Base-by-base conservation (phyloP, 2,329 filamentous ascomycete species). In the Stylonectria norvegica region DNA sequence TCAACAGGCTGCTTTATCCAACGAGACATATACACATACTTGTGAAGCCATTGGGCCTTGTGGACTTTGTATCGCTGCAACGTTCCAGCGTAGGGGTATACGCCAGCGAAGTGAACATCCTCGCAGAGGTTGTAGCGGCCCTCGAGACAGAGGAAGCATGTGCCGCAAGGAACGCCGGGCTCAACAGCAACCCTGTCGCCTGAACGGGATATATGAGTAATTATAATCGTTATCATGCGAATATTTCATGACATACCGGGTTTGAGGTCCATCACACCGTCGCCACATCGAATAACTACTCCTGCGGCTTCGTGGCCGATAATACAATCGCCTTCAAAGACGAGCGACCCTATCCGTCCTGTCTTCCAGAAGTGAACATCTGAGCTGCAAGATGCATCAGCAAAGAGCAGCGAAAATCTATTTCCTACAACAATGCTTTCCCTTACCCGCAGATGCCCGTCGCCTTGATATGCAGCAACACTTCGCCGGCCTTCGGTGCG, bases 321-420 rank as follows among this genome's bases (percentile, higher is more conserved):
- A 37, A 83, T 81, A 52, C 78, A 81, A 49, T 83, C 78, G 15
- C 75, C 75, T 42, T 80, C 72, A 10, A 86, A 74, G 2, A 78
- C 70, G 2, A 85, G 68, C 2, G 73, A 70, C 3, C 83, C 82
- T 52, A 86, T 85, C 10, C 72, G 65, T 17, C 82, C 82, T 1
- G 70, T 66, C 52, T 80, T 79, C 81, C 81, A 85, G 50, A 84
- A 81, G 57, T 86, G 81, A 48, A 85, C 74, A 52, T 85, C 81
- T 1, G 80, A 84, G 28, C 75, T 79, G 20, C 12, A 9, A 16
- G 3, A 8, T n/a, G 10, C 4, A 29, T 48, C 23, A 49, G 42
- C 22, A 10, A 34, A 29, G 20, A 15, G 29, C 27, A 18, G 5
- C 23, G 15, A 23, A 11, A 14, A 16, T 11, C 14, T 15, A 14